phyloP scores from a whole-genome alignment of 2,329 filamentous ascomycete species.

The Mycosphaerella sp. region DNA sequence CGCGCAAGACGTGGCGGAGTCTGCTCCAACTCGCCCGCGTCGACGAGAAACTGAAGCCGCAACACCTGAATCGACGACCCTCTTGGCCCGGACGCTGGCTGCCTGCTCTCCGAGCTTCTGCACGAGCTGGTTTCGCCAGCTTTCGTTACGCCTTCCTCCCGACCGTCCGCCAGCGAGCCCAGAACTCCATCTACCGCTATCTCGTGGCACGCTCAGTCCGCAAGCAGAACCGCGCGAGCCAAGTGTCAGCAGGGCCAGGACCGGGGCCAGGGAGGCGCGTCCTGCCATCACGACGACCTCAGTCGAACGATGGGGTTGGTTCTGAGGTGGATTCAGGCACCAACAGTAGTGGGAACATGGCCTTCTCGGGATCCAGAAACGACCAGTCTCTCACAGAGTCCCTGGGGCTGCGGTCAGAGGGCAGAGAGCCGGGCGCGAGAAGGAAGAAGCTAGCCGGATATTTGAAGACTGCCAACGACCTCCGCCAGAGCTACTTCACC shows the following conservation, averaged over 20 bases:
- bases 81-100: slow-evolving; percentile 9
- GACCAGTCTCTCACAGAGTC: slow-evolving; percentile 34
- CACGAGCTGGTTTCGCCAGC: slow-evolving; percentile 59
- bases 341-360: slow-evolving; percentile 29
- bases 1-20: slow-evolving; percentile 27
- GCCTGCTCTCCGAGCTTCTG: slow-evolving; percentile 57
- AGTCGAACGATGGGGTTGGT: slow-evolving; percentile 31
- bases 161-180: slow-evolving; percentile 61
- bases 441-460: slow-evolving; percentile 72
- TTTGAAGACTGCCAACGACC: slow-evolving; percentile 64
- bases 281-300: background rate
- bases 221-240: slow-evolving; percentile 23
- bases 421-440: slow-evolving; percentile 60
- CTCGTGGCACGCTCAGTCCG: slow-evolving; percentile 31
- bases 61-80: background rate
- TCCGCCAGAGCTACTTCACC: slow-evolving; percentile 57
- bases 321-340: background rate
- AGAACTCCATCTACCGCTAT: slow-evolving; percentile 64
- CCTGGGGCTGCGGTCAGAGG: slow-evolving; percentile 35
- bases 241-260: slow-evolving; percentile 1
- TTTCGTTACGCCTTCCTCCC: slow-evolving; percentile 73
- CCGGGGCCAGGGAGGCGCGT: slow-evolving; percentile 4
- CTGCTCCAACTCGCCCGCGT: slow-evolving; percentile 20
- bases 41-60: slow-evolving; percentile 4
- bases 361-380: slow-evolving; percentile 25